Percentiles rank a stretch among this genome's conserved stretches.
These are phyloP conservation scores for Chalaropsis ovoidea DNA, from an alignment of 2,329 filamentous ascomycete species.

Conservation along the genomic window DNA sequence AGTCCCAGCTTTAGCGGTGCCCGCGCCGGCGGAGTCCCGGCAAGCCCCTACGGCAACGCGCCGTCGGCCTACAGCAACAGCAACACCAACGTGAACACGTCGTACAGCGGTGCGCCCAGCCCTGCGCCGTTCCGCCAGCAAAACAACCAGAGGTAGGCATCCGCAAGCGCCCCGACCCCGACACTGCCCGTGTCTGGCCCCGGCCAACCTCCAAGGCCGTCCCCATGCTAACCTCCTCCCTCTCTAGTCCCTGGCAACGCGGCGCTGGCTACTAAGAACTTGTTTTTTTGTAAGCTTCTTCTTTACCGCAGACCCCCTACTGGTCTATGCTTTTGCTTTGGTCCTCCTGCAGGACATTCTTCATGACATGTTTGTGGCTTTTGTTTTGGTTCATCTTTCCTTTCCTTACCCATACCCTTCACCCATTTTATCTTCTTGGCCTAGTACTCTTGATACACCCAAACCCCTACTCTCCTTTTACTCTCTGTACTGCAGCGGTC, in stretches of 20 bases:
- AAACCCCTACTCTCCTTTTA: not conserved
- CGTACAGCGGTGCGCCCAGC: conserved; percentile 32
- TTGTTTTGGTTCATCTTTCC: conserved; percentile 10
- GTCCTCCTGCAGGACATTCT: not conserved
- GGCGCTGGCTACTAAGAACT: conserved; percentile 37
- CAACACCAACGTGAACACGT: conserved; percentile 27
- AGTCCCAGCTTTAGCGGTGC: conserved; percentile 29
- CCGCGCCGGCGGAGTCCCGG: conserved; percentile 29
- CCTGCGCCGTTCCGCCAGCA: conserved; percentile 31
- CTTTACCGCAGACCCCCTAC: not conserved
- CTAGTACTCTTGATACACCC: not conserved
- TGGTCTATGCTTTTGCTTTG: conserved; percentile 1
- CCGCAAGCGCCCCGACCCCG: too few relatives aligned
- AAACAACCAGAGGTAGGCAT: conserved; percentile 35
- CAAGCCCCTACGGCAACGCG: conserved; percentile 31
- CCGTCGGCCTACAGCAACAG: conserved; percentile 31
- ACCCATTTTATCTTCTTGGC: conserved; percentile 1
- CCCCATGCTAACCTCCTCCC: conserved; percentile 5
- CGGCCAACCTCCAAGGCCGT: not conserved
- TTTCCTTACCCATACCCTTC: not conserved
- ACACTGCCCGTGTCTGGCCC: too few relatives aligned
- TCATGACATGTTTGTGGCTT: conserved; percentile 16
- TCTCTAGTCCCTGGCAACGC: conserved; percentile 38
- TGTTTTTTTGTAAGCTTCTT: conserved; percentile 4
- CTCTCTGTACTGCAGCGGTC: not conserved